Percentiles rank a stretch among this genome's conserved stretches.
phyloP scores from a whole-genome alignment of 2,329 filamentous ascomycete species.

The Aureobasidium uvarum region DNA sequence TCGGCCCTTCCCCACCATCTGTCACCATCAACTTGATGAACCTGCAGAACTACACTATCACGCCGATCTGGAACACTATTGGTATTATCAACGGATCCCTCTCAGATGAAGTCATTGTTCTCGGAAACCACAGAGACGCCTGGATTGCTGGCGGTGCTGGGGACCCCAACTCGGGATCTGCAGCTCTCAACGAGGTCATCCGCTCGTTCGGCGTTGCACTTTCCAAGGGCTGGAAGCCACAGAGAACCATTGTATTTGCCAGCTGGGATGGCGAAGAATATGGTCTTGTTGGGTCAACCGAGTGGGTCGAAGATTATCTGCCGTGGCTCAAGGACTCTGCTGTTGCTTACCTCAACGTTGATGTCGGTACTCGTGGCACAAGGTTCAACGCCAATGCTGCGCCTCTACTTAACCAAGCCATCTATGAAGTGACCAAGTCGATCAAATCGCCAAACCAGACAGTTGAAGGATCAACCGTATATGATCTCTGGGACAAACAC shows the following conservation, averaged over 20 bases:
- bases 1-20: slow-evolving; percentile 74
- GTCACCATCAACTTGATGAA: slow-evolving; percentile 55
- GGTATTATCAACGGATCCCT: slow-evolving; percentile 87
- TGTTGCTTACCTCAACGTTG: slow-evolving; percentile 83
- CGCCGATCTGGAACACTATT: slow-evolving; percentile 69
- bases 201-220: slow-evolving; percentile 71
- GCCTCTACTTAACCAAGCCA: slow-evolving; percentile 70
- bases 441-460: slow-evolving; percentile 71
- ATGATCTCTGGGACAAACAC: slow-evolving; percentile 58
- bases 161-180: slow-evolving; percentile 80
- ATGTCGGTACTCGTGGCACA: slow-evolving; percentile 67
- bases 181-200: slow-evolving; percentile 74
- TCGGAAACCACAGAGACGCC: slow-evolving; percentile 91
- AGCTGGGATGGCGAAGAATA: slow-evolving; percentile 72
- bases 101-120: slow-evolving; percentile 77
- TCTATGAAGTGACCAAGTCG: slow-evolving; percentile 63
- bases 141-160: slow-evolving; percentile 84
- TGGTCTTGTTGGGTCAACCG: slow-evolving; percentile 78
- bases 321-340: slow-evolving; percentile 72
- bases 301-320: slow-evolving; percentile 89
- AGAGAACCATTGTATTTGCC: slow-evolving; percentile 87
- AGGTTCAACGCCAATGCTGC: slow-evolving; percentile 65
- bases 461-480: slow-evolving; percentile 64
- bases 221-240: slow-evolving; percentile 73
- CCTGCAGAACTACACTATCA: slow-evolving; percentile 52